Conservation (phyloP, 2,329 filamentous ascomycete genomes). For the Gyromitra esculenta region DNA sequence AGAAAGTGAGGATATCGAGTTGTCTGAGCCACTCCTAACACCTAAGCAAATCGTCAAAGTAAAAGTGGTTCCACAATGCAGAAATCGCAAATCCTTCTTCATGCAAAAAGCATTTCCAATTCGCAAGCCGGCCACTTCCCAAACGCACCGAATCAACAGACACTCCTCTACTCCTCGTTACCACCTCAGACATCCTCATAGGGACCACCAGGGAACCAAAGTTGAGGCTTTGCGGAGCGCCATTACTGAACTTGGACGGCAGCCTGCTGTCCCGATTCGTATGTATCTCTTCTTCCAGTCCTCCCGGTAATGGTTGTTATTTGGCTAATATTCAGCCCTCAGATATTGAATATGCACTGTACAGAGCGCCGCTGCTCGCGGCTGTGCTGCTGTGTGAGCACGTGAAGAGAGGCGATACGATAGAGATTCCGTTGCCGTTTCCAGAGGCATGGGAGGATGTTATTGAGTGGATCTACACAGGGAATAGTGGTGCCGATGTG, state of each 20-base stretch:
- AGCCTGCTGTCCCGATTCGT: conserved; percentile 37
- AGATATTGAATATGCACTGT: conserved; percentile 66
- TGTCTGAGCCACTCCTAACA: background rate
- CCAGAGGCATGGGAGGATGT: conserved; percentile 69
- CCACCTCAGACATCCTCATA: conserved; percentile 13
- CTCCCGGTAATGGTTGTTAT: background rate
- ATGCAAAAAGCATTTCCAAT: conserved; percentile 43
- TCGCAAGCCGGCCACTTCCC: conserved; percentile 2
- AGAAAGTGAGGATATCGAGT: background rate
- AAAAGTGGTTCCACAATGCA: conserved; percentile 25
- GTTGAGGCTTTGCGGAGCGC: conserved; percentile 4
- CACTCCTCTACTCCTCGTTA: conserved; percentile 9
- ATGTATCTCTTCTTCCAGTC: background rate
- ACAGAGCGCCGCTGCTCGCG: conserved; percentile 67
- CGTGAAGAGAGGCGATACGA: conserved; percentile 65
- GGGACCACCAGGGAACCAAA: conserved; percentile 9
- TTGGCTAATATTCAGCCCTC: background rate
- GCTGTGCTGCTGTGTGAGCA: conserved; percentile 68
- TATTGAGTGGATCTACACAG: conserved; percentile 68
- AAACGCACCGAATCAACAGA: conserved; percentile 9
- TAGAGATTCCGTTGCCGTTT: conserved; percentile 69
- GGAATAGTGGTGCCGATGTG: conserved; percentile 52
- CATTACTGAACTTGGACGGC: background rate
- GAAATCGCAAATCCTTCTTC: conserved; percentile 16
- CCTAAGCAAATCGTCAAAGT: conserved; percentile 33